Evolutionary conservation across 2,329 filamentous ascomycete species (phyloP).

Genomic region (Alternaria brassicicola): DNA sequence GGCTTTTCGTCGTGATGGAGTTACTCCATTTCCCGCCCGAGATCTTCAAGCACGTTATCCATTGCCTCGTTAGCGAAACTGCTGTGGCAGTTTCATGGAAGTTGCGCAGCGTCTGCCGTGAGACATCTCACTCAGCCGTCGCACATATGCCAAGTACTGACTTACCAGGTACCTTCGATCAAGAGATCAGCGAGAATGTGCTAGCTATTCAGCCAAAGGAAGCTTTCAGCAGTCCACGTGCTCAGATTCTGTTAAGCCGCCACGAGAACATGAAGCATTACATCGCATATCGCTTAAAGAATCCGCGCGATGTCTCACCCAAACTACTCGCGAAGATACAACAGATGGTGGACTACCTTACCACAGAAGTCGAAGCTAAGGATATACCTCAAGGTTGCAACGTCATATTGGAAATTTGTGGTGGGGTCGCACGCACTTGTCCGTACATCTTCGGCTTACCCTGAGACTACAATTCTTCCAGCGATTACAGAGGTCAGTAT

Average conservation of each 20-base stretch:
- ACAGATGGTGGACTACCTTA: neutral
- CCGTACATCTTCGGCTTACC: neutral
- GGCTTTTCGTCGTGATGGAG: neutral
- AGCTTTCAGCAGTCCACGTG: neutral
- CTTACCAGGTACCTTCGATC: neutral
- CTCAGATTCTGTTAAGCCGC: neutral
- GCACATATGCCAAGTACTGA: neutral
- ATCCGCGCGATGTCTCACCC: neutral
- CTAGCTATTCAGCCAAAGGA: neutral
- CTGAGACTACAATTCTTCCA: neutral
- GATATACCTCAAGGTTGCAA: neutral
- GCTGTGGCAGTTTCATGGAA: neutral
- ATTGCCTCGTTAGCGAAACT: neutral
- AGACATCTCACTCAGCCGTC: neutral
- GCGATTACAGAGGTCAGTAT: too few species aligned
- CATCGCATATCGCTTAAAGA: neutral
- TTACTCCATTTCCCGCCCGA: slow-evolving; percentile 4
- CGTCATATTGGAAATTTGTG: neutral
- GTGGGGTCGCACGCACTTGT: neutral
- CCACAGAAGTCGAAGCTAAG: neutral
- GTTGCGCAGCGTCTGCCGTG: neutral
- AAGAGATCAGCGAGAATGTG: neutral
- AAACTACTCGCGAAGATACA: neutral
- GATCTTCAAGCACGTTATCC: neutral
- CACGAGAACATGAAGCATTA: neutral